Conservation (phyloP, 441 rosid genomes). For the Arabidopsis lyrata region DNA sequence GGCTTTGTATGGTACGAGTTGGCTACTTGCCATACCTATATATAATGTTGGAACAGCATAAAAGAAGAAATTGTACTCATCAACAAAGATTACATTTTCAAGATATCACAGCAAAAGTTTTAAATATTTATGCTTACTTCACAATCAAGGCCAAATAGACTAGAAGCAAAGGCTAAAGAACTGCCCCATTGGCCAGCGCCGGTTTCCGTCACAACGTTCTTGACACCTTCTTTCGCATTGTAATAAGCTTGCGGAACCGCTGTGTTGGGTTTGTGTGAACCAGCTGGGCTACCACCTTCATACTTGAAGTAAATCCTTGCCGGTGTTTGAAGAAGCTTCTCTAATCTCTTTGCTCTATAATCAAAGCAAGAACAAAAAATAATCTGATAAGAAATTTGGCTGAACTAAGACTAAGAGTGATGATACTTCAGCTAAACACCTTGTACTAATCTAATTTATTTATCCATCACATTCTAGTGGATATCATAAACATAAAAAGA, state of each 20-base stretch:
- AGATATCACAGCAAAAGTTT: constrained; percentile 2
- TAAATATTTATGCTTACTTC: constrained; percentile 56
- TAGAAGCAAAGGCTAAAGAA: constrained; percentile 88
- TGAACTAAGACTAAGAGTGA: not conserved
- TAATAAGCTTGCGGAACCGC: constrained; percentile 91
- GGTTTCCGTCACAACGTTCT: constrained; percentile 87
- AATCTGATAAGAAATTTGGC: not conserved
- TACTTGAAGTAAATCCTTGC: constrained; percentile 94
- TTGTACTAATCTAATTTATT: not conserved
- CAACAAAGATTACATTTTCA: not conserved
- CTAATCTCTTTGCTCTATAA: constrained; percentile 90
- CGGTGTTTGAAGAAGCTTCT: constrained; percentile 85
- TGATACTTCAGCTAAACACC: no score
- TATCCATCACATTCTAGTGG: not conserved
- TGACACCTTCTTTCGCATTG: constrained; percentile 78
- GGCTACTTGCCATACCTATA: constrained; percentile 96
- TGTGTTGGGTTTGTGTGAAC: constrained; percentile 91
- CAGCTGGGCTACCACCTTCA: constrained; percentile 96
- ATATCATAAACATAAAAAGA: not conserved
- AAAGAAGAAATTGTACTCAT: no score
- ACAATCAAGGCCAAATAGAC: constrained; percentile 77
- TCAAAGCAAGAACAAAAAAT: constrained; percentile 5
- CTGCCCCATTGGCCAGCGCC: constrained; percentile 99
- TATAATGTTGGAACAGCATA: constrained; percentile 24
- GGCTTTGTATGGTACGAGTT: constrained; percentile 94